Evolutionary conservation across 192 early-diverging fungal genomes (phyloP).

Genomic region (Linnemannia zychae): DNA sequence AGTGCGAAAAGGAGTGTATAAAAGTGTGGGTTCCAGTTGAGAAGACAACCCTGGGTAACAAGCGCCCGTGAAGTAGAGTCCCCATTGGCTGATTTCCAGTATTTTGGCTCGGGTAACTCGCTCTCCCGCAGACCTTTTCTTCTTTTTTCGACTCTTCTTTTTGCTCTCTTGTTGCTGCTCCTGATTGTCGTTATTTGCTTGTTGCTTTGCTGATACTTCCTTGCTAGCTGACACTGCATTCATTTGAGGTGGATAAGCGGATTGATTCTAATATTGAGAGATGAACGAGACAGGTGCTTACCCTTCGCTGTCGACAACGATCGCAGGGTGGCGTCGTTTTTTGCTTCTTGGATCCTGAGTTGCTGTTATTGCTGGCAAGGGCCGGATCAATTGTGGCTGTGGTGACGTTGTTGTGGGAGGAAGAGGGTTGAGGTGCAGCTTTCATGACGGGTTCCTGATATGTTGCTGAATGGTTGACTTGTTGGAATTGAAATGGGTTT

Average conservation of each 20-base stretch:
- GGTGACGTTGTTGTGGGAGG: neutral
- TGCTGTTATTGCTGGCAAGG: neutral
- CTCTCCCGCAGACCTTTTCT: neutral
- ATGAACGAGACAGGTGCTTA: constrained; percentile 15
- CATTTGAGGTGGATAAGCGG: too few relatives aligned
- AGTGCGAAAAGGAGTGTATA: too few relatives aligned
- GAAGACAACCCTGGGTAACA: neutral
- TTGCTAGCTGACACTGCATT: neutral
- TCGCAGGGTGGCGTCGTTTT: constrained; percentile 49
- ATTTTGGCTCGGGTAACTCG: constrained; percentile 7
- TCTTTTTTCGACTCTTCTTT: neutral
- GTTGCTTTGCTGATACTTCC: neutral
- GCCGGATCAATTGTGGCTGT: neutral
- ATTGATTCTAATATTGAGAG: neutral
- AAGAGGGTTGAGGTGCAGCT: neutral
- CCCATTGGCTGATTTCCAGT: constrained; percentile 4
- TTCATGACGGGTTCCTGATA: constrained; percentile 19
- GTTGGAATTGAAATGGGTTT: constrained; percentile 35
- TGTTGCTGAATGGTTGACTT: constrained; percentile 22
- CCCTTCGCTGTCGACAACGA: constrained; percentile 48
- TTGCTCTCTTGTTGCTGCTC: neutral
- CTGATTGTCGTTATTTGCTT: neutral
- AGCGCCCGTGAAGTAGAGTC: neutral
- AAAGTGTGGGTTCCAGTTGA: too few relatives aligned
- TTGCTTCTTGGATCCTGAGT: constrained; percentile 40